Base-by-base conservation (phyloP, 306 rosid species). In the Rubus parviflorus region DNA sequence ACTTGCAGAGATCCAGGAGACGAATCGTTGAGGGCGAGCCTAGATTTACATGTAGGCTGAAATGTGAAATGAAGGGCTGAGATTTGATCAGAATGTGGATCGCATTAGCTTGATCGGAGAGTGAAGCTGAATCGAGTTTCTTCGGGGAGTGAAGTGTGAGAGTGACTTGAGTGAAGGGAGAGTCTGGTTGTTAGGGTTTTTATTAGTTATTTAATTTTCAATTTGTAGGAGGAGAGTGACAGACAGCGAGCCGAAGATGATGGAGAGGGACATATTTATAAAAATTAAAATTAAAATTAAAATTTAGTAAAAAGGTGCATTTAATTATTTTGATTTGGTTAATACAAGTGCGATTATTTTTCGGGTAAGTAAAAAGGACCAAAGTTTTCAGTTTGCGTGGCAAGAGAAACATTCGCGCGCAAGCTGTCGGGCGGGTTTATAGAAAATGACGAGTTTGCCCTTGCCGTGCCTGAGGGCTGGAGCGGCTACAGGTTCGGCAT, bases 321-420 rank as follows among this genome's bases (percentile, higher is more conserved):
- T 25, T 25, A 25, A 25, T 25, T 25, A 25, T 25, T 25, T 25
- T 1, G 35, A 30, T 30, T 30, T 30, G 35, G 35, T 30, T 30
- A 30, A 30, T 1, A 0, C 1, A 30, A 30, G 35, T 30, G 35
- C 1, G 35, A 30, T 30, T 30, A 30, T 30, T 30, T 1, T 30
- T 30, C 35, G 35, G 35, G 35, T 30, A 30, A 30, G 35, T 30
- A 1, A 30, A 46, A 6, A 10, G 1, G 79, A 12, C 72, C n/a
- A 20, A 49, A 35, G 25, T 14, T 53, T 71, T 72, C 70, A 30
- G 82, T 79, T 74, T 42, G n/a, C 40, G 47, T n/a, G 62, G 64
- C 23, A 73, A 58, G 61, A 79, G 88, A 75, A 47, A 75, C 88
- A 79, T 88, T 91, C 87, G 96, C 93, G 97, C 97, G 91, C 83